Percentiles rank a stretch among this genome's conserved stretches.
Conservation (phyloP, 148 eudicot species). For the Salicornia ramosissima region DNA sequence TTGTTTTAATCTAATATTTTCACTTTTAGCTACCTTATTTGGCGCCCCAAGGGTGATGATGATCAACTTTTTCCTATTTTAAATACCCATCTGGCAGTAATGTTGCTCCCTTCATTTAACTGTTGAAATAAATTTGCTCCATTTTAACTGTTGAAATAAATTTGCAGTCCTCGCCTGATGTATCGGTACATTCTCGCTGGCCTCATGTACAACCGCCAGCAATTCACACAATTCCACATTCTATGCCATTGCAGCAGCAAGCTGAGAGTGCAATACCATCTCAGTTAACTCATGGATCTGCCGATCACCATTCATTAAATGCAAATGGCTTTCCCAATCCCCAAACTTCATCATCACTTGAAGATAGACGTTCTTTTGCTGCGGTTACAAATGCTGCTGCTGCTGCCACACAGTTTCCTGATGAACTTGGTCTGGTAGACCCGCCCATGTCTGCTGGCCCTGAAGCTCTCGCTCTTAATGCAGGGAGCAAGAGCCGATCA, state of each 20-base stretch:
- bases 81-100: neutral
- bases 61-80: no score
- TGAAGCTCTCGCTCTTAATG: conserved; percentile 28
- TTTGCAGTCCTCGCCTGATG: conserved; percentile 59
- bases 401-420: conserved; percentile 36
- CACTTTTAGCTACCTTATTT: no score
- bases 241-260: conserved; percentile 61
- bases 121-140: neutral
- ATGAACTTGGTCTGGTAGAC: conserved; percentile 42
- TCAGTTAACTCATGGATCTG: conserved; percentile 40
- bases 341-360: conserved; percentile 42
- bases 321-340: conserved; percentile 49
- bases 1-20: no score
- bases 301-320: conserved; percentile 38
- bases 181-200: conserved; percentile 78
- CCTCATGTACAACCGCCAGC: conserved; percentile 61
- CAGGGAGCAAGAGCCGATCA: conserved; percentile 26
- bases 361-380: conserved; percentile 31
- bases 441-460: conserved; percentile 28
- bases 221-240: conserved; percentile 44
- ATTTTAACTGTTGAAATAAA: conserved; percentile 15
- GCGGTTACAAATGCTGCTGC: conserved; percentile 30
- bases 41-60: no score
- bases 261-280: conserved; percentile 43
- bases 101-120: neutral